Percentiles rank a stretch among this genome's conserved stretches.
phyloP scores from a whole-genome alignment of 2,329 filamentous ascomycete genomes.

The Exophiala phaeomuriformis region DNA sequence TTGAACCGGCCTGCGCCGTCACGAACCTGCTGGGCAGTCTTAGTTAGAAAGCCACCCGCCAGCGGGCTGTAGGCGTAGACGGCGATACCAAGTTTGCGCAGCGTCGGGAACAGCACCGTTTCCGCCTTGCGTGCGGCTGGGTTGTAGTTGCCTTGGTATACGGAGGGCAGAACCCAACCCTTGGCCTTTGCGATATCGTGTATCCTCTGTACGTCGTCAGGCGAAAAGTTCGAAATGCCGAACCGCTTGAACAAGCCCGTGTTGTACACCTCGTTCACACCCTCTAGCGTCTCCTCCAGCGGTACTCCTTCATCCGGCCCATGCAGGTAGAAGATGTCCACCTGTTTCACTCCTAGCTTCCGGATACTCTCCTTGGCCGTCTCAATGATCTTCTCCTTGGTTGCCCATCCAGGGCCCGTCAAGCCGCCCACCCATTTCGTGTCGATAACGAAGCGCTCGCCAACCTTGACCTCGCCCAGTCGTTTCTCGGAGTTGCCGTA shows the following conservation, averaged over 20 bases:
- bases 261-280: conserved; percentile 31
- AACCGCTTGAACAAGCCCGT: conserved; percentile 31
- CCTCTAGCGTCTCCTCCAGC: conserved; percentile 34
- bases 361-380: conserved; percentile 20
- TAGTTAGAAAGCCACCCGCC: conserved; percentile 35
- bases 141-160: conserved; percentile 39
- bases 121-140: conserved; percentile 34
- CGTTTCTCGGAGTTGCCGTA: conserved; percentile 39
- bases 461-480: conserved; percentile 37
- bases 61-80: conserved; percentile 30
- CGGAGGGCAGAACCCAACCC: conserved; percentile 32
- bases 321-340: conserved; percentile 36
- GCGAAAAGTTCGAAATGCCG: conserved; percentile 36
- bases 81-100: conserved; percentile 31
- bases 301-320: conserved; percentile 31
- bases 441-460: conserved; percentile 40
- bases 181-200: conserved; percentile 32
- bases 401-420: conserved; percentile 8
- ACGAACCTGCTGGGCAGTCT: conserved; percentile 29
- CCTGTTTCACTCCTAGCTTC: conserved; percentile 26
- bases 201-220: conserved; percentile 30
- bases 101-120: conserved; percentile 32
- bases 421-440: conserved; percentile 41
- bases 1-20: conserved; percentile 30
- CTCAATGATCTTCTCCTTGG: conserved; percentile 20